Evolutionary conservation across 2,329 filamentous ascomycete species (phyloP).

Genomic region (Aspergillus sp.): DNA sequence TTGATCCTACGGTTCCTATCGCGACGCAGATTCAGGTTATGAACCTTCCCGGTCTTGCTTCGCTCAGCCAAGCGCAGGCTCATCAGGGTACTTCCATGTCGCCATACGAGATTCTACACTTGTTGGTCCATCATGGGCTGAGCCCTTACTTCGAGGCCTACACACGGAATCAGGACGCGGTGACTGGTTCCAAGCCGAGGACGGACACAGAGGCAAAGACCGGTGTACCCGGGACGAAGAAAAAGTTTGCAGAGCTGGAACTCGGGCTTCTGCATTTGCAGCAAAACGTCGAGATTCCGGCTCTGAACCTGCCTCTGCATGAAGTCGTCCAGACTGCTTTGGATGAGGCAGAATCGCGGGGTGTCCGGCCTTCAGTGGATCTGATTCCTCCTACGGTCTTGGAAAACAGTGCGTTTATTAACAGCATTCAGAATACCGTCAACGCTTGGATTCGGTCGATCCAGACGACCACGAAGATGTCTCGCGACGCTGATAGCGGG

Average conservation of each 20-base stretch:
- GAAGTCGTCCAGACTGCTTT: conserved; percentile 79
- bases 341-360: conserved; percentile 62
- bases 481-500: conserved; percentile 66
- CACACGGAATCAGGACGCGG: conserved; percentile 68
- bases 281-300: conserved; percentile 96
- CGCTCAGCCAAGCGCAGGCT: conserved; percentile 56
- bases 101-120: conserved; percentile 86
- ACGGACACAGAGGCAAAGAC: conserved; percentile 85
- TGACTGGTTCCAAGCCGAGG: conserved; percentile 59
- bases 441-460: conserved; percentile 99
- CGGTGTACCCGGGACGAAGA: conserved; percentile 93
- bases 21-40: conserved; percentile 85
- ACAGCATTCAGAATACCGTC: conserved; percentile 84
- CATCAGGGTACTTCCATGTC: conserved; percentile 67
- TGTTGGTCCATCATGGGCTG: conserved; percentile 80
- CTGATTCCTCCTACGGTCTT: conserved; percentile 67
- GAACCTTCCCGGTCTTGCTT: conserved; percentile 76
- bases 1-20: conserved; percentile 75
- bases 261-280: conserved; percentile 83
- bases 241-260: conserved; percentile 90
- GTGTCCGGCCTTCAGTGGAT: conserved; percentile 65
- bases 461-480: conserved; percentile 89
- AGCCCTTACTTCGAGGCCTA: conserved; percentile 97
- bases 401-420: conserved; percentile 84
- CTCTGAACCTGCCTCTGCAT: conserved; percentile 78